These are phyloP conservation scores for Hibiscus trionum DNA, from an alignment of 345 rosid species.

Conservation along the genomic window DNA sequence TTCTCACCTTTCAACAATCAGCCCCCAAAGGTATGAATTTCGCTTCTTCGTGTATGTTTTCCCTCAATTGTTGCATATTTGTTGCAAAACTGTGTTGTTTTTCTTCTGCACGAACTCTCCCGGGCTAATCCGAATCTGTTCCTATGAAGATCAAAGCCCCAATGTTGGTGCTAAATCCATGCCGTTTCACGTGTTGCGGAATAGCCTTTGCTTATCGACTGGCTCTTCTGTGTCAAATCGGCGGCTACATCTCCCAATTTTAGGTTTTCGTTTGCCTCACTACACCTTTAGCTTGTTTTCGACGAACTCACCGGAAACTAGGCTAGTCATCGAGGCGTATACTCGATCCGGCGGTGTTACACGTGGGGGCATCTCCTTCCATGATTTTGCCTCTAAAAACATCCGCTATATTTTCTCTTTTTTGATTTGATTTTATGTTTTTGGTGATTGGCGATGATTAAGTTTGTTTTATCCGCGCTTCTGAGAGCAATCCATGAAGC, in stretches of 20 bases:
- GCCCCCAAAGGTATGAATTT: neutral
- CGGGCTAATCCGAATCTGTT: conserved; percentile 44
- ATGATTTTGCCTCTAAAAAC: conserved; percentile 40
- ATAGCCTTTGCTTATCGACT: conserved; percentile 19
- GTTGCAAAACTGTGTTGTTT: neutral
- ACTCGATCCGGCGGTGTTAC: conserved; percentile 25
- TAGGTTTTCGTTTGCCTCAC: conserved; percentile 26
- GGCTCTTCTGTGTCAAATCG: conserved; percentile 54
- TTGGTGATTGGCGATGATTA: conserved; percentile 40
- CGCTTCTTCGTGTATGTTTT: neutral
- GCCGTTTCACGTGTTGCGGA: conserved; percentile 64
- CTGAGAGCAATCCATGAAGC: conserved; percentile 59
- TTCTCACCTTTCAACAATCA: neutral
- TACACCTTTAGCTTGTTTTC: conserved; percentile 53
- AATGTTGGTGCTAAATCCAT: conserved; percentile 51
- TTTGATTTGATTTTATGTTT: neutral
- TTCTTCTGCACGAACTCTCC: conserved; percentile 21
- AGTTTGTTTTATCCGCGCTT: conserved; percentile 63
- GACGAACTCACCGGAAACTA: conserved; percentile 17
- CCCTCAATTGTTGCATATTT: neutral
- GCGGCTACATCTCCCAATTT: conserved; percentile 32
- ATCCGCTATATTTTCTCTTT: conserved; percentile 8
- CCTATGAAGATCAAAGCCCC: conserved; percentile 48
- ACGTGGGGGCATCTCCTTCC: conserved; percentile 39
- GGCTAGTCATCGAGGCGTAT: conserved; percentile 49